Conservation (phyloP, 169 alveolate species). For the Cryptosporidium ryanae region DNA sequence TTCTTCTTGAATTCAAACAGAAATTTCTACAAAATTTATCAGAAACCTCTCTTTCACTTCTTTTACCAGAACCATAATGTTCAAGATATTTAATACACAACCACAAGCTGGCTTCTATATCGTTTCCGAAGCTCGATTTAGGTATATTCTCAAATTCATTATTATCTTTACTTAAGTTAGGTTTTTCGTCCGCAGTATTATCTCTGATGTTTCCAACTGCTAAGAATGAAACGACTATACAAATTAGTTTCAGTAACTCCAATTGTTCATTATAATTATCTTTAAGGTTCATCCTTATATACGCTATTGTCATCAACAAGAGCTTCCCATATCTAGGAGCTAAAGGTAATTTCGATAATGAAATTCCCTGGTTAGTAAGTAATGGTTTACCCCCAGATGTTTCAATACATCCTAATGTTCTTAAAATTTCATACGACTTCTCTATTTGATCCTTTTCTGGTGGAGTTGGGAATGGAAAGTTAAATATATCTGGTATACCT, state of each 20-base stretch:
- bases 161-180: not conserved
- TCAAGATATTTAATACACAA: slow-evolving; percentile 42
- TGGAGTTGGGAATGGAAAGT: slow-evolving; percentile 88
- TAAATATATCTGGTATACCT: slow-evolving; percentile 86
- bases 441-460: slow-evolving; percentile 79
- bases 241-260: slow-evolving; percentile 28
- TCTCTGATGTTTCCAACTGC: slow-evolving; percentile 52
- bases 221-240: slow-evolving; percentile 47
- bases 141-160: slow-evolving; percentile 18
- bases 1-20: slow-evolving; percentile 25
- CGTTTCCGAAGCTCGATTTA: slow-evolving; percentile 31
- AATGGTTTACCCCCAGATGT: not conserved
- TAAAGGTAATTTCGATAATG: slow-evolving; percentile 29
- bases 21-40: slow-evolving; percentile 27
- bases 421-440: slow-evolving; percentile 36
- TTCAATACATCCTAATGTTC: slow-evolving; percentile 29
- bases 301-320: slow-evolving; percentile 13
- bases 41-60: not conserved
- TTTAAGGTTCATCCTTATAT: slow-evolving; percentile 21
- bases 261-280: not conserved
- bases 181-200: not conserved
- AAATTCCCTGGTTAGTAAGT: slow-evolving; percentile 37
- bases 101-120: slow-evolving; percentile 49
- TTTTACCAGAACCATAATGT: slow-evolving; percentile 14
- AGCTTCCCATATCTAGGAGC: slow-evolving; percentile 64